Base-by-base conservation (phyloP, 257 asterid species). In the Solanum pinnatisectum region DNA sequence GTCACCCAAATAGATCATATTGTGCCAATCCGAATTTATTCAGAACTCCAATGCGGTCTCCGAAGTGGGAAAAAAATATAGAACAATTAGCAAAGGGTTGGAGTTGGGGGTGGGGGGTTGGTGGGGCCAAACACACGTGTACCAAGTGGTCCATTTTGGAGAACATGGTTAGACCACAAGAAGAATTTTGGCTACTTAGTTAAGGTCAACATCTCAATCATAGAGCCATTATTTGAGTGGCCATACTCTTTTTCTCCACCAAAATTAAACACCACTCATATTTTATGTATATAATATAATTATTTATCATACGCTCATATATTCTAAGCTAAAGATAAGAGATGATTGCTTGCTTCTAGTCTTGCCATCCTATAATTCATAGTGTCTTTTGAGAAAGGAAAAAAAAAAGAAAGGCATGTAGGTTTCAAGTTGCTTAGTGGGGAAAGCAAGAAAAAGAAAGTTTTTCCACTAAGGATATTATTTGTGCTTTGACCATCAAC, bases 151-250 rank as follows among this genome's bases (percentile, higher is more conserved):
- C 93, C 93, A 89, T 83, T n/a, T 49, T 49, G 0, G 20, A 44
- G 88, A 83, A 85, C 92, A 82, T 87, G 76, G 74, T 82, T 78
- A 90, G 86, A 49, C 70, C 77, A 86, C 40, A 14, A 70, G 89
- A 81, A 88, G 72, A 87, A 84, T 86, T 91, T 91, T 92, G 91
- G 89, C 87, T 84, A 89, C 86, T 65, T 68, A 87, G 93, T 92
- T 90, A 89, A 90, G 92, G 95, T 92, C 93, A 89, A 87, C 96
- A 92, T 94, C 93, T 90, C 94, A 93, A 95, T 95, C 94, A 92
- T 91, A 85, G 92, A 91, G 91, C 82, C 92, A 94, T 93, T 93
- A 94, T 94, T 92, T 93, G 88, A 90, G 89, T 90, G 93, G 94
- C 87, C 91, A 88, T 25, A 91, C 86, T 90, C 67, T 59, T 59